Conservation (phyloP, 768 basidiomycete genomes). For the Paxillus involutus region DNA sequence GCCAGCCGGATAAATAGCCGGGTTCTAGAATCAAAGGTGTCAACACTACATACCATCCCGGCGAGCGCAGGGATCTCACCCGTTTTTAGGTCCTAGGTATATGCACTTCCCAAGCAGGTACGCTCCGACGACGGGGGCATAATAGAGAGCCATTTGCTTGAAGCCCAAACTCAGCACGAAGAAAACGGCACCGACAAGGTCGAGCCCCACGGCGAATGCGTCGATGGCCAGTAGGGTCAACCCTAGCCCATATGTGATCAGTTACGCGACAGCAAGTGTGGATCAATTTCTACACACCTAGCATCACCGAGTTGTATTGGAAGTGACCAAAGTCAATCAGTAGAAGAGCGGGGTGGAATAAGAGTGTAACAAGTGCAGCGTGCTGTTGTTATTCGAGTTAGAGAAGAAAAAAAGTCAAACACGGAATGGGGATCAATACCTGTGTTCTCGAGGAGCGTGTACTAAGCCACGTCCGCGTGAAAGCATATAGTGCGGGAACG, state of each 20-base stretch:
- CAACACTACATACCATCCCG: not conserved
- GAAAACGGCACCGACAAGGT: conserved; percentile 71
- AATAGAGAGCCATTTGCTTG: conserved; percentile 97
- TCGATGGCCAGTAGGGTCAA: conserved; percentile 69
- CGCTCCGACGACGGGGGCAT: conserved; percentile 87
- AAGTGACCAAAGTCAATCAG: conserved; percentile 93
- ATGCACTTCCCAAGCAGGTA: conserved; percentile 90
- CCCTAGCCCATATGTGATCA: conserved; percentile 41
- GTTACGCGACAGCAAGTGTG: not conserved
- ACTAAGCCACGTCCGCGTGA: conserved; percentile 63
- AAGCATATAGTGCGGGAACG: conserved; percentile 69
- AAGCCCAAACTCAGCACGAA: conserved; percentile 88
- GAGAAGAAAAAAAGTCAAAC: not conserved
- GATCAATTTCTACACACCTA: conserved; percentile 50
- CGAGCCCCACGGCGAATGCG: conserved; percentile 66
- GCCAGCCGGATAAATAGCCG: conserved; percentile 69
- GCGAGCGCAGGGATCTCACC: conserved; percentile 46
- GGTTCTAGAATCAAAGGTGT: conserved; percentile 24
- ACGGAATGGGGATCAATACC: conserved; percentile 40
- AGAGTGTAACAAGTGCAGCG: conserved; percentile 63
- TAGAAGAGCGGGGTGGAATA: conserved; percentile 82
- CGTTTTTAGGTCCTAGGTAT: conserved; percentile 66
- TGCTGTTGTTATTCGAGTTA: conserved; percentile 25
- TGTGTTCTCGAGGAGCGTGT: conserved; percentile 75
- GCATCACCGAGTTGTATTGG: conserved; percentile 94